Base-by-base conservation (phyloP, 2,329 filamentous ascomycete species). In the Apiospora malaysiana region DNA sequence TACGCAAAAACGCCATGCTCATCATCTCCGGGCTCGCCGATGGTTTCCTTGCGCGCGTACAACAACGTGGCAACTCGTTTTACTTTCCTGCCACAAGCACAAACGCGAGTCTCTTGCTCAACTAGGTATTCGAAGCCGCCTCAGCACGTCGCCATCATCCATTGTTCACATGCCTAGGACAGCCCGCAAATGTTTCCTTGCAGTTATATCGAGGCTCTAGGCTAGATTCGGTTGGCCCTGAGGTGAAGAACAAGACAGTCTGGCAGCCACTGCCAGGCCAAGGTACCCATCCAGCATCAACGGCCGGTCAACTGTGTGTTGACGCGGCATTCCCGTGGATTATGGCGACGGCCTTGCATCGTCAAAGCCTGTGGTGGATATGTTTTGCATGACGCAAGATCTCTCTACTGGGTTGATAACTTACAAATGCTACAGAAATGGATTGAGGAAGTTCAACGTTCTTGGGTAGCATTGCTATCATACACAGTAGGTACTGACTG, bases 401-500 rank as follows among this genome's bases (percentile, higher is more conserved):
- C 40, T 32, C 9, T 63, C 9, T 63, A 40, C 27, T 63, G 27
- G 18, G 18, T 9, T 27, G 18, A 37, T 16, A 59, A 27, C 51
- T 67, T 21, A 70, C 69, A 14, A 59, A 12, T 37, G 10, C 21
- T 21, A n/a, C 27, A 63, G 56, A 4, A n/a, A 40, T 68, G 43
- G 21, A 67, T 43, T 32, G 3, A 32, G 6, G 32, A 32, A 32
- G 32, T 32, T 70, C 73, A 72, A 45, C 42, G 73, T 73, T 72
- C 71, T 73, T 71, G 68, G 46, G 71, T 73, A 74, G 69, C 16
- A 42, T 23, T 27, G 37, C 68, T 69, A 7, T 42, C 66, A 16
- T 14, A n/a, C 6, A 32, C 32, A 6, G 32, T 32, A 32, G 32
- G n/a, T n/a, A n/a, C n/a, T n/a, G 32, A 27, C 59, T 5, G 47